Evolutionary conservation across 495 filamentous ascomycete species (phyloP).

Genomic region (Amphirosellinia nigrospora): DNA sequence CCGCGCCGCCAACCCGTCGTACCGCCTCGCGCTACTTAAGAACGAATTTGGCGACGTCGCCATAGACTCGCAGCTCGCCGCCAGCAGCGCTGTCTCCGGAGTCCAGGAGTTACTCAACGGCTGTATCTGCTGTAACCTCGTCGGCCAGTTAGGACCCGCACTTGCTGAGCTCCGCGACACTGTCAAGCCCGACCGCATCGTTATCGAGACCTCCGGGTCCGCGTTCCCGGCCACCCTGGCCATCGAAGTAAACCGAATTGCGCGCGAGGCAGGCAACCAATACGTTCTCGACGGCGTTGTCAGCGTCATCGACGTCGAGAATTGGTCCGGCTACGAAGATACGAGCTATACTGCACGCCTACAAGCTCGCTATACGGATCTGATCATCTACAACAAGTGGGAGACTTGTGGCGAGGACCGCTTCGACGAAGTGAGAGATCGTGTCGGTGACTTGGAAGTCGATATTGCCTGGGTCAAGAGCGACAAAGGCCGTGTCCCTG

Average conservation of each 20-base stretch:
- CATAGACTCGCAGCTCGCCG: slow-evolving; percentile 88
- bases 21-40: slow-evolving; percentile 92
- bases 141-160: slow-evolving; percentile 84
- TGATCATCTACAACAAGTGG: slow-evolving; percentile 97
- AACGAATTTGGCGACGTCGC: slow-evolving; percentile 98
- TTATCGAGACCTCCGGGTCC: slow-evolving; percentile 88
- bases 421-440: slow-evolving; percentile 82
- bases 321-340: slow-evolving; percentile 95
- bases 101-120: slow-evolving; percentile 92
- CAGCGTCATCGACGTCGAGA: slow-evolving; percentile 93
- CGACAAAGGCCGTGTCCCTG: slow-evolving; percentile 74
- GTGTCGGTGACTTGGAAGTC: slow-evolving; percentile 84
- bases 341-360: slow-evolving; percentile 85
- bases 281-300: slow-evolving; percentile 90
- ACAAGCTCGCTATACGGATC: slow-evolving; percentile 88
- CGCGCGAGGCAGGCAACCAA: slow-evolving; percentile 61
- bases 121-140: slow-evolving; percentile 98
- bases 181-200: slow-evolving; percentile 75
- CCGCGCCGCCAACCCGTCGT: slow-evolving; percentile 63
- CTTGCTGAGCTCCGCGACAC: slow-evolving; percentile 70
- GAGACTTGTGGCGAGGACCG: slow-evolving; percentile 71
- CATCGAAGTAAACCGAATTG: slow-evolving; percentile 89
- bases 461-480: slow-evolving; percentile 82
- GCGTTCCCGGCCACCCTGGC: slow-evolving; percentile 90
- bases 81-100: slow-evolving; percentile 80